Evolutionary conservation across 805 yeast species (phyloP).

Genomic region (Crinitomyces ghanaensis): DNA sequence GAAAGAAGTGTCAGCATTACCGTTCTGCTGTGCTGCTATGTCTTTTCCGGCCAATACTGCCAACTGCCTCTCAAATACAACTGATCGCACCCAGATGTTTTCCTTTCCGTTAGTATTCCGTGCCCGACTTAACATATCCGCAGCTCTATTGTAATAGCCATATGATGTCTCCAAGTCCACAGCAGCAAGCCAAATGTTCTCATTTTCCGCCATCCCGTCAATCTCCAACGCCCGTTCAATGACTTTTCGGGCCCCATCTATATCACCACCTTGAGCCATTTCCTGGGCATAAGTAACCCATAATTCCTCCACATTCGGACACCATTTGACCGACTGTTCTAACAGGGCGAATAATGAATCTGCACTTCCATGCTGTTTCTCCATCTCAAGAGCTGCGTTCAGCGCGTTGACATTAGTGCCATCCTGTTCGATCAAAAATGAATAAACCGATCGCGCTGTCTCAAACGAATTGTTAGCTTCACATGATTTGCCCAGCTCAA

Average conservation of each 20-base stretch:
- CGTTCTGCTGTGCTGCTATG: too few relatives aligned
- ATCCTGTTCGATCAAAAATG: conserved; percentile 31
- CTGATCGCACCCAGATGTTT: conserved; percentile 51
- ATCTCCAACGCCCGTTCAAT: conserved; percentile 36
- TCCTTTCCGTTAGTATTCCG: conserved; percentile 30
- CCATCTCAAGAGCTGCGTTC: not conserved
- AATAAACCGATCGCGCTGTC: conserved; percentile 38
- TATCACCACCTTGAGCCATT: conserved; percentile 41
- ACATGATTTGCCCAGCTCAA: conserved; percentile 28
- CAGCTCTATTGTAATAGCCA: conserved; percentile 28
- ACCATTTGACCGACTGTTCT: conserved; percentile 39
- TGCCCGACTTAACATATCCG: conserved; percentile 32
- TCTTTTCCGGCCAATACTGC: conserved; percentile 21
- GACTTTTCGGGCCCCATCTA: conserved; percentile 41
- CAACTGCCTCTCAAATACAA: conserved; percentile 37
- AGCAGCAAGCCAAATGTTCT: conserved; percentile 61
- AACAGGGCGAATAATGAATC: conserved; percentile 34
- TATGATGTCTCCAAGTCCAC: conserved; percentile 47
- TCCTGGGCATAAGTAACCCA: conserved; percentile 67
- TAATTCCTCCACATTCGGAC: conserved; percentile 41
- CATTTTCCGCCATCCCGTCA: conserved; percentile 36
- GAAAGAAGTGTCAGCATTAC: too few relatives aligned
- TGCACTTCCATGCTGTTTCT: conserved; percentile 14
- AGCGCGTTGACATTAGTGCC: not conserved
- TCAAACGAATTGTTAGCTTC: conserved; percentile 19